A percentile compares a stretch with the other conserved stretches of the same genome.
phyloP scores from a whole-genome alignment of 2,329 filamentous ascomycete genomes.

The Aspergillus sp. region DNA sequence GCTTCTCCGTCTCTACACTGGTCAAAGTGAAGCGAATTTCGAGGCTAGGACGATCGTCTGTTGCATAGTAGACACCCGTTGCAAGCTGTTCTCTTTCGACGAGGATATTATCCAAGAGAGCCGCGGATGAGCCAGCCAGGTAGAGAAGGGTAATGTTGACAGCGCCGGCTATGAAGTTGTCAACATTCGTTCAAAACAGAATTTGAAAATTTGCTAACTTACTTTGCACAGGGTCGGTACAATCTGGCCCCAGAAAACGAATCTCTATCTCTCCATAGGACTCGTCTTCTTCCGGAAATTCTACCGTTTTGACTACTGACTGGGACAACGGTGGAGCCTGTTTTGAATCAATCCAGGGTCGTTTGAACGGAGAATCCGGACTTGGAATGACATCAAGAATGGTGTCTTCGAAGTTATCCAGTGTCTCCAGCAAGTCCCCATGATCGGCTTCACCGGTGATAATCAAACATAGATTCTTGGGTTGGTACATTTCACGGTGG shows the following conservation, averaged over 20 bases:
- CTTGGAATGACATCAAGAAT: constrained; percentile 80
- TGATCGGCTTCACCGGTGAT: constrained; percentile 93
- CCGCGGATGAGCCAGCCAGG: constrained; percentile 88
- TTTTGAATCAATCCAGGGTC: constrained; percentile 88
- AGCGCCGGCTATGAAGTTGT: constrained; percentile 57
- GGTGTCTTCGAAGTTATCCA: constrained; percentile 85
- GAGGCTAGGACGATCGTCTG: constrained; percentile 75
- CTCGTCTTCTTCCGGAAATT: constrained; percentile 97
- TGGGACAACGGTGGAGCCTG: constrained; percentile 71
- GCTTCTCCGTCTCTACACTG: constrained; percentile 81
- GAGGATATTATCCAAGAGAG: constrained; percentile 84
- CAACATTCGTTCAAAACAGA: constrained; percentile 19
- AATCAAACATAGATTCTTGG: constrained; percentile 87
- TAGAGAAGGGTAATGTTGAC: constrained; percentile 81
- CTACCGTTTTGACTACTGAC: constrained; percentile 73
- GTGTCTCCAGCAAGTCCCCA: constrained; percentile 71
- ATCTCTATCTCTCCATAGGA: constrained; percentile 85
- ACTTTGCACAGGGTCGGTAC: constrained; percentile 65
- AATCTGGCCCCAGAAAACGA: constrained; percentile 82
- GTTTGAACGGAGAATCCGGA: constrained; percentile 71
- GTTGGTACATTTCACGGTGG: constrained; percentile 96
- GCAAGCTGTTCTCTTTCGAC: constrained; percentile 92
- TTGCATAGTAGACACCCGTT: constrained; percentile 78
- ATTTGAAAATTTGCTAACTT: constrained; percentile 20
- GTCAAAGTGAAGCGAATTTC: constrained; percentile 84